Conservation (phyloP, 192 early-diverging fungal genomes). For the Lobosporangium transversale region DNA sequence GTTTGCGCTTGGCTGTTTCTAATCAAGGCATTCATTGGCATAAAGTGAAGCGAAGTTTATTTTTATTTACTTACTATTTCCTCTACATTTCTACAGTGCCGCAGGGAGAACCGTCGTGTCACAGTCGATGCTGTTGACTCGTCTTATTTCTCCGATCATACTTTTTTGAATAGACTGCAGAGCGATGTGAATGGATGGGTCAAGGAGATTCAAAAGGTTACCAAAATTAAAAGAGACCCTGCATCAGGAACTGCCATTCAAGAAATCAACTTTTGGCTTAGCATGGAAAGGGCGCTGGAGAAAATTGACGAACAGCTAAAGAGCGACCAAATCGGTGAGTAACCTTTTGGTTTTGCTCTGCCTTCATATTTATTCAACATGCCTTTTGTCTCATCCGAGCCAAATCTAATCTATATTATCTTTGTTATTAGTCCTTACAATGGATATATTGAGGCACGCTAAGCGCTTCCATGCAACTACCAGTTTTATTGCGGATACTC, state of each 20-base stretch:
- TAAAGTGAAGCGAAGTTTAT: no score
- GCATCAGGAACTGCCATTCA: conserved; percentile 91
- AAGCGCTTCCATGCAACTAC: conserved; percentile 99
- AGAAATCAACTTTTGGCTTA: conserved; percentile 99
- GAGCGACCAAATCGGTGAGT: conserved; percentile 81
- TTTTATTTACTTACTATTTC: neutral
- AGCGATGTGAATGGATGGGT: conserved; percentile 98
- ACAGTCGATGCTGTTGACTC: conserved; percentile 81
- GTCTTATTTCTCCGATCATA: conserved; percentile 78
- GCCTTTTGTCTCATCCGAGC: neutral
- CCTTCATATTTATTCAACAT: neutral
- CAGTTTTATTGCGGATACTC: conserved; percentile 97
- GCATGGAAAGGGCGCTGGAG: conserved; percentile 94
- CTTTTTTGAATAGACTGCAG: conserved; percentile 94
- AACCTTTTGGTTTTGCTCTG: neutral
- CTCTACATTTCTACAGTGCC: conserved; percentile 56
- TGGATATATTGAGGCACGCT: conserved; percentile 94
- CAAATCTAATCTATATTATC: no score
- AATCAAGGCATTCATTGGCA: neutral
- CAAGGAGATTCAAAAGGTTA: conserved; percentile 99
- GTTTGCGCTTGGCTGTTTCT: conserved; percentile 18
- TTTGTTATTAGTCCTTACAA: conserved; percentile 72
- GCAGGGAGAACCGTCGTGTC: conserved; percentile 68
- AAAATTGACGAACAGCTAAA: conserved; percentile 95
- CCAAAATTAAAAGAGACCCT: conserved; percentile 93